Evolutionary conservation across 2,329 filamentous ascomycete species (phyloP).

Genomic region (Peltaster fructicola): DNA sequence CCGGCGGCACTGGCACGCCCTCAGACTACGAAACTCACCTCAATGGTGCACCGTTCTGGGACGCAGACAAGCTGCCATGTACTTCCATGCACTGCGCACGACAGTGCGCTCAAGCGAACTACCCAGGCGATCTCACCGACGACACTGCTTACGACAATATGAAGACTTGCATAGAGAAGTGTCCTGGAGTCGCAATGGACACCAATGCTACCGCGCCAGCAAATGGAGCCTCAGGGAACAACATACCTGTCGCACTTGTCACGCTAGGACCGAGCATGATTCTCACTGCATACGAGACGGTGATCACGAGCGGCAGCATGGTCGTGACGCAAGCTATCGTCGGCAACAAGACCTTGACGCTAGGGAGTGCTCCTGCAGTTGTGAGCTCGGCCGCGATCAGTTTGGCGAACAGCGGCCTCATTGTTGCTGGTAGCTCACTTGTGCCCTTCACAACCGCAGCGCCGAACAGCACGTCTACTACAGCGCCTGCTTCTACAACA

Average conservation of each 20-base stretch:
- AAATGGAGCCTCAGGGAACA: constrained; percentile 3
- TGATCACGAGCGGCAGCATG: constrained; percentile 4
- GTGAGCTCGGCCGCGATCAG: constrained; percentile 6
- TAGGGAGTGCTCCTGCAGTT: constrained; percentile 7
- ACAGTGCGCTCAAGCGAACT: constrained; percentile 12
- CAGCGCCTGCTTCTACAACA: too few relatives aligned
- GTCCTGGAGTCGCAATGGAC: constrained; percentile 11
- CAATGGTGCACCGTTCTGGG: constrained; percentile 15
- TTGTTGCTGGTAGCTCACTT: constrained; percentile 6
- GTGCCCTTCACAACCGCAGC: constrained; percentile 5
- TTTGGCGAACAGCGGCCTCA: constrained; percentile 6
- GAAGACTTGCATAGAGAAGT: constrained; percentile 13
- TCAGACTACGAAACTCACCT: constrained; percentile 15
- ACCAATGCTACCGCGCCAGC: constrained; percentile 8
- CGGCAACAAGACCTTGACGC: constrained; percentile 7
- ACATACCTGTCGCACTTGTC: constrained; percentile 2
- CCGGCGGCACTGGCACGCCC: constrained; percentile 12
- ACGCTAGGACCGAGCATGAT: constrained; percentile 5
- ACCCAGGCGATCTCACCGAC: constrained; percentile 13
- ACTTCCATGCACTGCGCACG: constrained; percentile 13
- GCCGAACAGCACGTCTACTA: too few relatives aligned
- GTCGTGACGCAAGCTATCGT: constrained; percentile 7
- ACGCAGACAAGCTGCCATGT: constrained; percentile 14
- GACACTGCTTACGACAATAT: constrained; percentile 11
- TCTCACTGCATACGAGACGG: constrained; percentile 6